Evolutionary conservation across 2,329 filamentous ascomycete species (phyloP).

Genomic region (Plenodomus tracheiphilus): DNA sequence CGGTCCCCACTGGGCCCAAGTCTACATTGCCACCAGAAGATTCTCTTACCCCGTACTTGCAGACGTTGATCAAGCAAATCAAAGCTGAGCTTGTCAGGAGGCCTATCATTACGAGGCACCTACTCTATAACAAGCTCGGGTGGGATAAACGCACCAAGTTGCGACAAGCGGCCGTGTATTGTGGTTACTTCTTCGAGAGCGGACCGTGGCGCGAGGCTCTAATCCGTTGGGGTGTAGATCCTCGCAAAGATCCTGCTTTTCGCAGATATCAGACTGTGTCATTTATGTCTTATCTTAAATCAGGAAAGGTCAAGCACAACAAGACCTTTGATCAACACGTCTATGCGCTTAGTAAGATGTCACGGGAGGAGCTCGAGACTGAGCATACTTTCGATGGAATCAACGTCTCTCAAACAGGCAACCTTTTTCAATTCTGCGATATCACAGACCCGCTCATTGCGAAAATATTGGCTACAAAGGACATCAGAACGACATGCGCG

Average conservation of each 20-base stretch:
- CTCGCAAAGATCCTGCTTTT: constrained; percentile 73
- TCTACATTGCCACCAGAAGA: constrained; percentile 57
- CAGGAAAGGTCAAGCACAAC: constrained; percentile 29
- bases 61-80: constrained; percentile 66
- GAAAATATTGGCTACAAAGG: constrained; percentile 65
- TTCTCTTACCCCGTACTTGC: constrained; percentile 60
- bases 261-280: constrained; percentile 81
- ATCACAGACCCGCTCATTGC: constrained; percentile 78
- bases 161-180: constrained; percentile 77
- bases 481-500: constrained; percentile 52
- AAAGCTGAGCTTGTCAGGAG: constrained; percentile 69
- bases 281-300: constrained; percentile 39
- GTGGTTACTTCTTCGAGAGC: constrained; percentile 88
- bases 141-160: constrained; percentile 59
- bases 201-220: constrained; percentile 91
- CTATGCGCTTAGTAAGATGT: constrained; percentile 24
- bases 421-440: constrained; percentile 94
- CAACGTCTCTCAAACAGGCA: constrained; percentile 74
- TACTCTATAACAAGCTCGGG: constrained; percentile 72
- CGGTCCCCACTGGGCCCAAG: constrained; percentile 64
- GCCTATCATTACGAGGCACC: constrained; percentile 85
- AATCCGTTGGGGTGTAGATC: constrained; percentile 83
- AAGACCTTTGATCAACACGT: constrained; percentile 32
- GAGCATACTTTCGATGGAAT: constrained; percentile 81
- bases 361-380: constrained; percentile 26